Base-by-base conservation (phyloP, 2,329 filamentous ascomycete species). In the Colletotrichum musae region DNA sequence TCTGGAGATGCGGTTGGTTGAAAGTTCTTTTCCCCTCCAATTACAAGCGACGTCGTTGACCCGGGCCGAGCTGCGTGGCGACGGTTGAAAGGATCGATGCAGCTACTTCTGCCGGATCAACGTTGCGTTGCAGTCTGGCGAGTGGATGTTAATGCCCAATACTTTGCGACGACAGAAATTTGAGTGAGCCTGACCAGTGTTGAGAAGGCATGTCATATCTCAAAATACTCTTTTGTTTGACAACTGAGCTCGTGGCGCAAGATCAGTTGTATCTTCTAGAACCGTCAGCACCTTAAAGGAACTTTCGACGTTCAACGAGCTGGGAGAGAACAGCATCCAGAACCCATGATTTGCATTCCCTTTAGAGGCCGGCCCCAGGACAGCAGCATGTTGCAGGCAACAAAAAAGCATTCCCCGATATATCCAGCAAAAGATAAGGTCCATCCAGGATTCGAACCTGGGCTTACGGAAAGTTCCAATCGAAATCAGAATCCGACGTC, bases 401-500 rank as follows among this genome's bases (percentile, higher is more conserved):
- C 24, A 18, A 45, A 6, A 26, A 6, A 7, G 12, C 9, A 12
- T 2, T 2, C 18, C 12, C 2, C 2, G 15, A 43, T 6, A n/a
- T 13, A 7, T 24, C 5, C 12, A 16, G n/a, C 50, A 60, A 66
- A 69, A 57, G 10, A 3, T n/a, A 69, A 69, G 66, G 66, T 69
- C 66, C 66, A 69, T 69, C 66, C 66, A 69, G 66, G 66, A 69
- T 69, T 69, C 66, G 66, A 69, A 69, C 66, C 66, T 69, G 62
- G 66, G 66, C 66, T 21, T 69, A 69, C 66, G 66, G 66, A 69
- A 69, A 2, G 1, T 65, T 51, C 66, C 43, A 39, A 66, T 6
- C 2, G 18, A n/a, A 5, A 57, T 69, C 66, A 69, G 66, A 69
- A 69, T 66, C 62, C 66, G 66, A 69, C 66, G 66, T 69, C 66